Base-by-base conservation (phyloP, 202 grass and related monocot species). In the Dendrocalamus latiflorus region DNA sequence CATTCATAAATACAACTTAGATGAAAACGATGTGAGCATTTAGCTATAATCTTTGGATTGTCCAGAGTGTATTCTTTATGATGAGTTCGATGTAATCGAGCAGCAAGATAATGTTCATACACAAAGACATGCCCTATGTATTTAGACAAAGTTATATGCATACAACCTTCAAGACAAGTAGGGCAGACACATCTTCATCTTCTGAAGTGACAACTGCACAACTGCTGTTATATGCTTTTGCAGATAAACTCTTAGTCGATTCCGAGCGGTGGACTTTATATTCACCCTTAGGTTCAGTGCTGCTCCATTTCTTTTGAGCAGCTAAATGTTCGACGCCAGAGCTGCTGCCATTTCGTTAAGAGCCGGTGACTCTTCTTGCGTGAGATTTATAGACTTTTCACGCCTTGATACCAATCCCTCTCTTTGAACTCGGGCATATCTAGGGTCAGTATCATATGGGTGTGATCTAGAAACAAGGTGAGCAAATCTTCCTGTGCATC, bases 1-100 rank as follows among this genome's bases (percentile, higher is more conserved):
- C 94, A 97, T 81, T 97, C 94, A 70, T 97, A 97, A 86, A 97
- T 97, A 88, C 94, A 97, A 64, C 94, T 89, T 74, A 97, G 86
- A 90, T 97, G 94, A 60, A 94, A 97, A 88, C 90, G 91, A 72
- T 97, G 94, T 26, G 85, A 92, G 80, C 91, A 97, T 82, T 94
- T 90, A 44, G 89, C 64, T 61, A 97, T 49, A 65, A 94, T 94
- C 90, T 92, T 93, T 18, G 89, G 94, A 83, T 97, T 97, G 51
- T 94, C 94, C 2, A 48, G 47, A 2, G 91, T 94, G 74, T 94
- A 97, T 73, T 97, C 94, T 97, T 80, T 76, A 76, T 7, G 56
- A 83, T 5, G 36, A 48, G 20, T 64, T 41, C 25, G 80, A 55
- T 22, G 3, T 62, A 76, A 64, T 55, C 24, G 0, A 75, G 39